These are phyloP conservation scores for Vinca minor DNA, from an alignment of 257 asterid species.

Conservation along the genomic window DNA sequence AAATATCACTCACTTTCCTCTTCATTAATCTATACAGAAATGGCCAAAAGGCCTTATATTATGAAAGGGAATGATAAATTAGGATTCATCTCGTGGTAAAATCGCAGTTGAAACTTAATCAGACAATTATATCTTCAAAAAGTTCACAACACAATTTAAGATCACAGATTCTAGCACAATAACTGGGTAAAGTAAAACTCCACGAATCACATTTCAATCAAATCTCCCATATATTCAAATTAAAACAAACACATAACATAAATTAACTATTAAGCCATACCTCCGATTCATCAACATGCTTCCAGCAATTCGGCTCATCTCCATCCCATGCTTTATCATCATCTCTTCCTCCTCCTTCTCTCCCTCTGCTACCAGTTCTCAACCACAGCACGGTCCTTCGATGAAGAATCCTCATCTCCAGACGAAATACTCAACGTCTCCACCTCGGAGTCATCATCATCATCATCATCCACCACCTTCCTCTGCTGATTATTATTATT, in stretches of 20 bases:
- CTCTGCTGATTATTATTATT: slow-evolving; percentile 27
- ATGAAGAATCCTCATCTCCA: slow-evolving; percentile 65
- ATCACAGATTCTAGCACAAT: neutral
- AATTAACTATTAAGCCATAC: slow-evolving; percentile 23
- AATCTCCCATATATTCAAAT: neutral
- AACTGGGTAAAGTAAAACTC: too few species aligned
- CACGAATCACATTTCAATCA: neutral
- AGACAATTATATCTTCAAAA: neutral
- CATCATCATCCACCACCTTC: slow-evolving; percentile 42
- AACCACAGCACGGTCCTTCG: slow-evolving; percentile 46
- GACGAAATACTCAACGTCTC: slow-evolving; percentile 96
- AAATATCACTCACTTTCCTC: too few species aligned
- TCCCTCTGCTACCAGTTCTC: slow-evolving; percentile 29
- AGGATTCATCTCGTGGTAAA: neutral
- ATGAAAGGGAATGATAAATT: too few species aligned
- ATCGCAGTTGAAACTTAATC: neutral
- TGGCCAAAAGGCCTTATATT: too few species aligned
- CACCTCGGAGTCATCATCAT: slow-evolving; percentile 95
- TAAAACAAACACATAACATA: neutral
- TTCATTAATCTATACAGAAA: too few species aligned
- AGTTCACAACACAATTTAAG: neutral
- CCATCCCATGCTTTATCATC: slow-evolving; percentile 79
- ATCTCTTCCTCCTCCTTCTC: slow-evolving; percentile 42
- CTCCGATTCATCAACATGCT: slow-evolving; percentile 86
- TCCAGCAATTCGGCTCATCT: slow-evolving; percentile 88